Evolutionary conservation across 371 early-diverging fungal genomes (phyloP), one percentile per base, ranked within the genome.

Genomic region (Mortierella sp.): DNA sequence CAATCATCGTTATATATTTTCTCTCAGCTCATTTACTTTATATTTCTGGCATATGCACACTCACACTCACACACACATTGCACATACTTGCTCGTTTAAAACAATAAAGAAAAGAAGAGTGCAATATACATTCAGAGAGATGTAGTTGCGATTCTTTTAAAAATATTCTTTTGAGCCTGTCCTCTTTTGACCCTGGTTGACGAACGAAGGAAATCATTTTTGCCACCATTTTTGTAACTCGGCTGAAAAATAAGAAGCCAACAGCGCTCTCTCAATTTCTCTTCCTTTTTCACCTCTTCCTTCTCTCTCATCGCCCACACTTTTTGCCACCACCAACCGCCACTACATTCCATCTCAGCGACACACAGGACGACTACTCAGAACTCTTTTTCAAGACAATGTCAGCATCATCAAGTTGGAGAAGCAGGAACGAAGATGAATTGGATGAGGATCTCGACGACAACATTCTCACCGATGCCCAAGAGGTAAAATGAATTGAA

Each of bases 391-490:
- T 6, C 65, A n/a, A 34, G 47, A 14, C 45, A 65, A 81, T 81
- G 71, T 74, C 70, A 14, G 68, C 74, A 26, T 84, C 86, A 44
- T 79, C 86, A 31, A 86, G 86, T 63, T 86, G 86, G 86, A 82
- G 72, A 73, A 82, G 78, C 78, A 72, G 63, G 38, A 75, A 82
- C 42, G 82, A 84, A 14, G 81, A 86, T 50, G 26, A 50, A 21
- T 72, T 73, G 19, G 88, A 84, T 45, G 88, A 88, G 13, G 88
- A 88, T 24, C 82, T 63, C 2, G 83, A 84, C 34, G 88, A 88
- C 57, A 77, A 74, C 72, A 72, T 88, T 50, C 34, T 88, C 58
- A 84, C 84, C 5, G 88, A 87, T 74, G 84, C 75, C 28, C 78
- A 81, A 47, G 84, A 88, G 80, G 88, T 88, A 72, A 71, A 31